phyloP scores from a whole-genome alignment of 352 stramenopile species.

The Phytophthora citrophthora region DNA sequence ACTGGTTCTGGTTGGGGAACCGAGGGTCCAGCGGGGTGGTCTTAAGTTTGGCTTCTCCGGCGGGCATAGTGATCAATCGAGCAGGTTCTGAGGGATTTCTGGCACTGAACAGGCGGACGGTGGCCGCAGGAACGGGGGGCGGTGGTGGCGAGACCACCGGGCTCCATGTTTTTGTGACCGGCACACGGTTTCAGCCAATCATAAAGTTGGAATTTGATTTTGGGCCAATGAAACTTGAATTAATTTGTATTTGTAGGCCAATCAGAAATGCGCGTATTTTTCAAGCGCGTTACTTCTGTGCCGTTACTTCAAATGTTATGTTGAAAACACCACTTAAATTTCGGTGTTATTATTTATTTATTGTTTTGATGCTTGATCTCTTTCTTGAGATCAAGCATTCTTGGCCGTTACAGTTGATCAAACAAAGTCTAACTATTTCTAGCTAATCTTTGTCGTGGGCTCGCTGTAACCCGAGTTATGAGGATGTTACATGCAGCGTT shows the following conservation, averaged over 20 bases:
- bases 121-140: constrained; percentile 33
- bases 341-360: too few relatives aligned
- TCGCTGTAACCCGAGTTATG: too few relatives aligned
- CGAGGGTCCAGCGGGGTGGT: constrained; percentile 86
- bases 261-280: constrained; percentile 6
- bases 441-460: too few relatives aligned
- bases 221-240: constrained; percentile 21
- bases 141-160: constrained; percentile 34
- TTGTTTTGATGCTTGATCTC: too few relatives aligned
- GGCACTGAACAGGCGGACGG: constrained; percentile 29
- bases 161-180: constrained; percentile 52
- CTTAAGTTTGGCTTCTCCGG: constrained; percentile 64
- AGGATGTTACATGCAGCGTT: background rate
- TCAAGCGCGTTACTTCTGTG: background rate
- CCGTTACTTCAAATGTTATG: background rate
- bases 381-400: too few relatives aligned
- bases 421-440: too few relatives aligned
- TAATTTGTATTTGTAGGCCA: background rate
- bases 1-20: constrained; percentile 90
- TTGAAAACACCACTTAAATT: background rate
- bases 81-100: constrained; percentile 22
- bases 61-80: constrained; percentile 43
- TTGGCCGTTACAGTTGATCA: too few relatives aligned
- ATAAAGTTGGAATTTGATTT: background rate
- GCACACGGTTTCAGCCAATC: constrained; percentile 36